Conservation (phyloP, 495 filamentous ascomycete species). For the Podospora didyma region DNA sequence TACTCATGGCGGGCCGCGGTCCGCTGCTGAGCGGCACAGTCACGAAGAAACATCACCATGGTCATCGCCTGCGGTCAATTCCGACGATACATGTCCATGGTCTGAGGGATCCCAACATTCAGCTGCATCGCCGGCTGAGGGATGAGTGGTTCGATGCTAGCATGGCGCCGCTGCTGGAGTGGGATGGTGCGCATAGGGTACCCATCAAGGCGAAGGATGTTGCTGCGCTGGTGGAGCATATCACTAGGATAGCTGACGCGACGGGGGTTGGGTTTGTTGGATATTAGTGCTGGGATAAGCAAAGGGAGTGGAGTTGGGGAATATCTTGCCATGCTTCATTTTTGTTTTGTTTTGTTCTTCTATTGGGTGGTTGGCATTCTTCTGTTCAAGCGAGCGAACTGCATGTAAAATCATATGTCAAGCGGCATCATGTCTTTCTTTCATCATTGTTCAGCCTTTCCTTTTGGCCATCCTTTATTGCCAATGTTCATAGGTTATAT, state of each 20-base stretch:
- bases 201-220: slow-evolving; percentile 55
- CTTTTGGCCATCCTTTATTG: too few relatives aligned
- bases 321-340: too few relatives aligned
- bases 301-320: too few relatives aligned
- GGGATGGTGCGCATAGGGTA: slow-evolving; percentile 58
- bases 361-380: too few relatives aligned
- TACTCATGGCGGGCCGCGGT: slow-evolving; percentile 53
- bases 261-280: too few relatives aligned
- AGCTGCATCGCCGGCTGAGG: slow-evolving; percentile 47
- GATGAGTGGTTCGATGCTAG: slow-evolving; percentile 45
- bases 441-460: too few relatives aligned
- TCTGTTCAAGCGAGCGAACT: too few relatives aligned
- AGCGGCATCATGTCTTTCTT: too few relatives aligned
- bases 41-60: neutral
- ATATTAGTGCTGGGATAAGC: too few relatives aligned
- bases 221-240: slow-evolving; percentile 40
- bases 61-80: slow-evolving; percentile 11
- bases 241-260: slow-evolving; percentile 12
- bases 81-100: slow-evolving; percentile 65
- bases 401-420: too few relatives aligned
- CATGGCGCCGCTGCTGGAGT: slow-evolving; percentile 49
- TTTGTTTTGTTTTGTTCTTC: too few relatives aligned
- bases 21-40: slow-evolving; percentile 38
- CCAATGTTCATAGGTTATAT: too few relatives aligned
- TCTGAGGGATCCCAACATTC: slow-evolving; percentile 48